A percentile compares a stretch with the other conserved stretches of the same genome.
phyloP scores from a whole-genome alignment of 345 rosid species.

The Dipteronia dyeriana region DNA sequence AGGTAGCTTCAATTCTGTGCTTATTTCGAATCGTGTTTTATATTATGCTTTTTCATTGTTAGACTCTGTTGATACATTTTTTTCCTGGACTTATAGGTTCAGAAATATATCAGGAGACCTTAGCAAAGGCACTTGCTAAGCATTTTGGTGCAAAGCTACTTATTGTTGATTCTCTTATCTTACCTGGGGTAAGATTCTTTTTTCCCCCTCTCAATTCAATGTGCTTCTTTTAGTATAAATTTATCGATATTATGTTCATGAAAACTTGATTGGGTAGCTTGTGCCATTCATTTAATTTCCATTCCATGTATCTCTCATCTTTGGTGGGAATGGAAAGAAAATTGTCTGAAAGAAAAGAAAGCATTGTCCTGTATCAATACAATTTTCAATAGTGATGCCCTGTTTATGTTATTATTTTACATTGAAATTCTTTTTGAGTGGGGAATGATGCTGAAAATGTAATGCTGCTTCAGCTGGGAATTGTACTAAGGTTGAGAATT shows the following conservation, averaged over 20 bases:
- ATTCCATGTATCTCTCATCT: neutral
- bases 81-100: conserved; percentile 57
- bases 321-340: neutral
- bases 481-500: neutral
- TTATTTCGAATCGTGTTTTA: conserved; percentile 2
- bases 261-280: neutral
- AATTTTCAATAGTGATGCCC: neutral
- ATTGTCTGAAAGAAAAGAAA: neutral
- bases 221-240: neutral
- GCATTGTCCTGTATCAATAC: neutral
- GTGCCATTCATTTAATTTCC: neutral
- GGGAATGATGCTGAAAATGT: neutral
- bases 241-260: neutral
- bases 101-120: conserved; percentile 95
- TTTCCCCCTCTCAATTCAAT: neutral
- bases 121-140: conserved; percentile 89
- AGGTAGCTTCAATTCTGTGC: conserved; percentile 40
- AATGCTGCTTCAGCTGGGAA: neutral
- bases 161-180: conserved; percentile 76
- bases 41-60: conserved; percentile 2
- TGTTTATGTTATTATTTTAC: too few species aligned
- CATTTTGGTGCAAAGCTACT: conserved; percentile 79
- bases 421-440: too few species aligned
- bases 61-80: neutral
- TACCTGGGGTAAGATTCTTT: conserved; percentile 84